Percentiles rank a stretch among this genome's conserved stretches.
These are phyloP conservation scores for Zygosaccharomyces gambellarensis DNA, from an alignment of 805 yeast species.

Conservation along the genomic window DNA sequence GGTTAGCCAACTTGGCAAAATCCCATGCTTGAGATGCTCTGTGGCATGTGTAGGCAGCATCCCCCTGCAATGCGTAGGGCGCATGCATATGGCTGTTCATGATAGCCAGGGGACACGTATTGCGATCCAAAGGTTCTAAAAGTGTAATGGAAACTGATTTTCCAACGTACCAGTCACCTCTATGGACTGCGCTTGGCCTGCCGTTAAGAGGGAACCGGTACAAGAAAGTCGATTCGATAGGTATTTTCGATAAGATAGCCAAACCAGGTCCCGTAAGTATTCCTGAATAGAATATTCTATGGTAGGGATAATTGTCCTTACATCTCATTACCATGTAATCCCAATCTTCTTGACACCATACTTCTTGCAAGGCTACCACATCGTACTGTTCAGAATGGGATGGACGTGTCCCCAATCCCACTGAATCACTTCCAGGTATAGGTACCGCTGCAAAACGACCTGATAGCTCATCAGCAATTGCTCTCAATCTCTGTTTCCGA, in stretches of 20 bases:
- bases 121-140: constrained; percentile 47
- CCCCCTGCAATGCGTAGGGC: constrained; percentile 79
- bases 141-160: constrained; percentile 76
- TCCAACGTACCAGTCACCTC: constrained; percentile 98
- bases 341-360: constrained; percentile 90
- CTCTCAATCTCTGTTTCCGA: constrained; percentile 59
- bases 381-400: constrained; percentile 47
- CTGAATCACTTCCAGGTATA: constrained; percentile 17
- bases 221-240: constrained; percentile 72
- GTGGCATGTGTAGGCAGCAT: constrained; percentile 85
- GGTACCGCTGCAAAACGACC: constrained; percentile 17
- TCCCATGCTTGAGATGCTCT: constrained; percentile 97
- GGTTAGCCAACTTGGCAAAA: constrained; percentile 59
- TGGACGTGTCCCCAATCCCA: constrained; percentile 1
- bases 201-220: constrained; percentile 91
- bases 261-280: constrained; percentile 91
- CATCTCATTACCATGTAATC: constrained; percentile 50
- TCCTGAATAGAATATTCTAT: constrained; percentile 73
- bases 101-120: constrained; percentile 60
- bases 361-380: constrained; percentile 87
- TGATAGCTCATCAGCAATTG: constrained; percentile 66
- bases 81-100: constrained; percentile 97
- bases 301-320: constrained; percentile 48
- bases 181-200: constrained; percentile 82
- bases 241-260: constrained; percentile 75